A percentile compares a stretch with the other conserved stretches of the same genome.
Evolutionary conservation across 495 filamentous ascomycete genomes (phyloP).

Genomic region (Trichoderma parareesei): DNA sequence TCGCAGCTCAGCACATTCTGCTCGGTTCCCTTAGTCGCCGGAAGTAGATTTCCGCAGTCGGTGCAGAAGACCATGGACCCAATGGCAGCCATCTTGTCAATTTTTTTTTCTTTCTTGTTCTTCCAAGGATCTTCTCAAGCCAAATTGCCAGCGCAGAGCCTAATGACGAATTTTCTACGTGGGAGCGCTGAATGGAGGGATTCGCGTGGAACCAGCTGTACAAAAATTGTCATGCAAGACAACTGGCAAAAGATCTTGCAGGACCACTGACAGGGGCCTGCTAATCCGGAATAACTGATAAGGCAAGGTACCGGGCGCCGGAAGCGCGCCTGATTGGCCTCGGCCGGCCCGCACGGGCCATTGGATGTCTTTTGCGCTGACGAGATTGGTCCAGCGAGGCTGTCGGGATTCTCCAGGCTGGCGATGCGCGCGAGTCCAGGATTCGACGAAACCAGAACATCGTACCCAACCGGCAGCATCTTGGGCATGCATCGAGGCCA

Average conservation of each 20-base stretch:
- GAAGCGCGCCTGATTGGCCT: constrained; percentile 1
- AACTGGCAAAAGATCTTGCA: constrained; percentile 10
- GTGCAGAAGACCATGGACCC: constrained; percentile 91
- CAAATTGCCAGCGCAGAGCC: neutral
- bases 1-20: constrained; percentile 72
- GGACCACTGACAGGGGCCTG: neutral
- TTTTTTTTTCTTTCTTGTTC: neutral
- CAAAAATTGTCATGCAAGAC: constrained; percentile 6
- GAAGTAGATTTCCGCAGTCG: constrained; percentile 85
- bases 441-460: neutral
- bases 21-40: constrained; percentile 63
- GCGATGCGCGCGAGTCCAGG: constrained; percentile 2
- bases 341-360: neutral
- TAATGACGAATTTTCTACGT: constrained; percentile 2
- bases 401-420: constrained; percentile 4
- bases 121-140: too few species aligned
- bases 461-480: neutral
- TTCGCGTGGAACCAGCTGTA: constrained; percentile 8
- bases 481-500: constrained; percentile 2
- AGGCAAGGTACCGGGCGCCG: constrained; percentile 8
- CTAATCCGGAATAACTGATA: constrained; percentile 14
- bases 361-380: neutral
- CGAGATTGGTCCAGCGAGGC: constrained; percentile 9
- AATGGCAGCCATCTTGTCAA: constrained; percentile 64
- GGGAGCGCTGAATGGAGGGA: neutral